Conservation (phyloP, 352 stramenopile genomes). For the Paralagenidium karlingii region DNA sequence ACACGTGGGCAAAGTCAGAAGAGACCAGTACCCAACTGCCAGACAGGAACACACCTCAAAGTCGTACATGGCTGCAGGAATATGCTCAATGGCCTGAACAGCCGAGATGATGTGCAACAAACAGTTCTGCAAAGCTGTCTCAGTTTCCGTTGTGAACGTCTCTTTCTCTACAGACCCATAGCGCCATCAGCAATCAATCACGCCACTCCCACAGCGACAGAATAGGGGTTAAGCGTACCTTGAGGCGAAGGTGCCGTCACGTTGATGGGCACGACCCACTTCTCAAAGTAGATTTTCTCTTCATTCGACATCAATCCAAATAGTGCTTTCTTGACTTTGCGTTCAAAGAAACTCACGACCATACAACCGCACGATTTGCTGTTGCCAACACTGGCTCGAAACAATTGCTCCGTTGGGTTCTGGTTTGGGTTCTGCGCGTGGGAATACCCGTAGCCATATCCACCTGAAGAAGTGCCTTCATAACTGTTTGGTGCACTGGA, state of each 20-base stretch:
- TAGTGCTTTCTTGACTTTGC: slow-evolving; percentile 70
- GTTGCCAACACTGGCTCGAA: background rate
- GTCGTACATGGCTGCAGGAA: slow-evolving; percentile 73
- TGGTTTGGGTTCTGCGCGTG: background rate
- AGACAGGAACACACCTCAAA: slow-evolving; percentile 32
- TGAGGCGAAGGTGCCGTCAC: slow-evolving; percentile 34
- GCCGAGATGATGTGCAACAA: slow-evolving; percentile 61
- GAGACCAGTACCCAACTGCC: background rate
- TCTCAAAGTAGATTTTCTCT: slow-evolving; percentile 77
- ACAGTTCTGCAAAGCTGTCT: slow-evolving; percentile 45
- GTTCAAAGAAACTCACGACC: slow-evolving; percentile 65
- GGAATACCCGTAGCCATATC: slow-evolving; percentile 1
- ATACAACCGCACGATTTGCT: slow-evolving; percentile 19
- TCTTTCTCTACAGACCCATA: slow-evolving; percentile 21
- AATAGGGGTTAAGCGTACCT: slow-evolving; percentile 7
- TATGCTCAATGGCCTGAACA: slow-evolving; percentile 70
- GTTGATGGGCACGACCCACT: slow-evolving; percentile 61
- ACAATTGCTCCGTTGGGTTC: background rate
- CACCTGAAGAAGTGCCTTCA: slow-evolving; percentile 5
- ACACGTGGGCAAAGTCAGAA: too few relatives aligned
- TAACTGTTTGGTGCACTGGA: too few relatives aligned
- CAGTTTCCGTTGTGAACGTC: slow-evolving; percentile 35
- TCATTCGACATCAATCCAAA: slow-evolving; percentile 80
- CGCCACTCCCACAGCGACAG: background rate
- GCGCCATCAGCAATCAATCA: too few relatives aligned